These are phyloP conservation scores for Chalciporus piperatoides DNA, from an alignment of 1,284 basidiomycete genomes.

Conservation along the genomic window DNA sequence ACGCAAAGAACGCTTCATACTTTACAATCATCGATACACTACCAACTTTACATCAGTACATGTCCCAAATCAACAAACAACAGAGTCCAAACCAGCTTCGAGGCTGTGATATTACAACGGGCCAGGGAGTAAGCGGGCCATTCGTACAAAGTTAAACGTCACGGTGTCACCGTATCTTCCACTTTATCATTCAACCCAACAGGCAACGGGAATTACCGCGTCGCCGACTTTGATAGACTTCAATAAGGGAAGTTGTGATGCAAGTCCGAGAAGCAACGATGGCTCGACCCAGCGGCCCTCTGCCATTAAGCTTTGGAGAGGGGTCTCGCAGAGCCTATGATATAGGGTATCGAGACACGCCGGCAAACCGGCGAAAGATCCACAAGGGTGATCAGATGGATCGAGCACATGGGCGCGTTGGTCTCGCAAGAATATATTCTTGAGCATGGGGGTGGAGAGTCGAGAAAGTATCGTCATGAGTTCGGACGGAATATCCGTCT, in stretches of 20 bases:
- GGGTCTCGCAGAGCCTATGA: constrained; percentile 1
- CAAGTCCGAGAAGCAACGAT: constrained; percentile 13
- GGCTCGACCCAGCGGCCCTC: constrained; percentile 30
- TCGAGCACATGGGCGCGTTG: constrained; percentile 16
- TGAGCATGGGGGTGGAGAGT: constrained; percentile 40
- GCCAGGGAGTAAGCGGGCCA: not conserved
- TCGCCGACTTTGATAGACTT: constrained; percentile 14
- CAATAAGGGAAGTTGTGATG: constrained; percentile 13
- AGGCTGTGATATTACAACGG: constrained; percentile 6
- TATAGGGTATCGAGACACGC: constrained; percentile 11
- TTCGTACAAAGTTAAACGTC: not conserved
- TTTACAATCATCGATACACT: constrained; percentile 2
- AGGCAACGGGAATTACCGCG: not conserved
- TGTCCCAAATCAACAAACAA: constrained; percentile 1
- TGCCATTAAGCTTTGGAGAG: constrained; percentile 13
- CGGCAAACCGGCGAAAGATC: constrained; percentile 17
- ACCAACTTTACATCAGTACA: constrained; percentile 6
- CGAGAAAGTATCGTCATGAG: constrained; percentile 43
- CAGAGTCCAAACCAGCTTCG: constrained; percentile 1
- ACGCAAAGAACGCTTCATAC: not conserved
- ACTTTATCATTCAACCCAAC: not conserved
- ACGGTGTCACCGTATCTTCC: too few relatives aligned
- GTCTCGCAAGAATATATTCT: constrained; percentile 42
- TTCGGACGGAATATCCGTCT: constrained; percentile 53
- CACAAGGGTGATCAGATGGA: not conserved